Base-by-base conservation (phyloP, 2,329 filamentous ascomycete genomes). In the Alternaria angustiovoidea region DNA sequence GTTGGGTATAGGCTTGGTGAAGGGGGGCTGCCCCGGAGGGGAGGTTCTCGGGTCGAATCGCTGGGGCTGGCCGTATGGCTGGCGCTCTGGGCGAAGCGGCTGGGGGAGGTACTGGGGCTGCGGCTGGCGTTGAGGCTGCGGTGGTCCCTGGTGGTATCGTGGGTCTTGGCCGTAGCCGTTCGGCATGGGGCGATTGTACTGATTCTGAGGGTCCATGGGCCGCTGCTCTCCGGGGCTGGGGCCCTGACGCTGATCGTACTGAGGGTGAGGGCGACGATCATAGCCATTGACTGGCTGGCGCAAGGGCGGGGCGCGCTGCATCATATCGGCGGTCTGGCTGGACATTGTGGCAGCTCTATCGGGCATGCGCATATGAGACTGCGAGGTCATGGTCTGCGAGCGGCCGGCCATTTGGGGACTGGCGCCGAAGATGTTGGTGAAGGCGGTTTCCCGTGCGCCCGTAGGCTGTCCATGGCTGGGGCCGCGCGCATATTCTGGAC, bases 341-440 rank as follows among this genome's bases (percentile, higher is more conserved):
- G 80, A 80, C 82, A 84, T 84, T 56, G 93, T 96, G 67, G 92
- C 89, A 48, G 93, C 92, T 70, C 94, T 88, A 69, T 91, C 91
- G 52, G 84, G 82, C 53, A 84, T 83, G 60, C 86, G 71, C 82
- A 87, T 87, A 60, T 84, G 81, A 32, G 90, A 86, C 66, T 93
- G 89, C 57, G 91, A 93, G 65, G 90, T 95, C 93, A 98, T 97
- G 26, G 94, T 97, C 75, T 97, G 94, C 59, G 94, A 96, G 78
- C 95, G 90, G 59, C 94, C 94, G 46, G 92, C 72, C 75, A 77
- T 71, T 62, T 75, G 88, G 47, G 93, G 93, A 66, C 92, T 93
- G 66, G 92, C 89, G 70, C 94, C 95, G 78, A 98, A 99, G 76
- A 98, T 98, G 81, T 94, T 94, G 68, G 91, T 93, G 80, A 96